Evolutionary conservation across 169 alveolate species (phyloP).

Genomic region (Plasmodium inui): DNA sequence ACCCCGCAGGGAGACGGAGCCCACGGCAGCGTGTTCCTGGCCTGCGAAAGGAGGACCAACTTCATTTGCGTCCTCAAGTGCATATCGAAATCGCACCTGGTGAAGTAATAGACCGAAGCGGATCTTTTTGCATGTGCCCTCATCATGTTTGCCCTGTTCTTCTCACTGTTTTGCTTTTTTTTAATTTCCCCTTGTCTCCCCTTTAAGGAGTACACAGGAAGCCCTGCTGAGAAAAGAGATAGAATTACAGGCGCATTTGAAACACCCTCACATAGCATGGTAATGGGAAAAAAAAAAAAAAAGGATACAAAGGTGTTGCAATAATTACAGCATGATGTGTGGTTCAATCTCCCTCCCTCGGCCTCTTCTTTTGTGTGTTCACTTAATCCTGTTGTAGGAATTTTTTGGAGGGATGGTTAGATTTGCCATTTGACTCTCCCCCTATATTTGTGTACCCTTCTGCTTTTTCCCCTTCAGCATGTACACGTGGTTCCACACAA

Average conservation of each 20-base stretch:
- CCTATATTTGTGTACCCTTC: neutral
- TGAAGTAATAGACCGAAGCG: constrained; percentile 48
- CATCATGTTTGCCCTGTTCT: neutral
- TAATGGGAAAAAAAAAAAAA: neutral
- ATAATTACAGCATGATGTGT: neutral
- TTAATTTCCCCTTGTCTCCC: neutral
- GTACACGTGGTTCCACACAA: constrained; percentile 88
- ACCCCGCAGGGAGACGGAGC: constrained; percentile 90
- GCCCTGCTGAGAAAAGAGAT: constrained; percentile 89
- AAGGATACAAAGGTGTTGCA: neutral
- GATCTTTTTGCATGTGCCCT: neutral
- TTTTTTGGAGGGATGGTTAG: neutral
- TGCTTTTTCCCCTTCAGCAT: constrained; percentile 73
- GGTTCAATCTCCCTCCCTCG: neutral
- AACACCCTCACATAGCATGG: constrained; percentile 91
- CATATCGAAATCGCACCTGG: constrained; percentile 84
- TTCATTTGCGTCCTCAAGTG: constrained; percentile 91
- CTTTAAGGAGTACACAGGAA: constrained; percentile 84
- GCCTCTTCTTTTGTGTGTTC: neutral
- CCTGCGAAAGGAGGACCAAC: constrained; percentile 89
- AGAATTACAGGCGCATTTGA: constrained; percentile 90
- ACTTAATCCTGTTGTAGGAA: neutral
- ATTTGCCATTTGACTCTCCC: neutral
- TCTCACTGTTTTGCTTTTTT: neutral
- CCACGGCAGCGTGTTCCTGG: constrained; percentile 91